Evolutionary conservation across 495 filamentous ascomycete species (phyloP), one percentile per base, ranked within the genome.

Genomic region (Aspergillus biplanus): DNA sequence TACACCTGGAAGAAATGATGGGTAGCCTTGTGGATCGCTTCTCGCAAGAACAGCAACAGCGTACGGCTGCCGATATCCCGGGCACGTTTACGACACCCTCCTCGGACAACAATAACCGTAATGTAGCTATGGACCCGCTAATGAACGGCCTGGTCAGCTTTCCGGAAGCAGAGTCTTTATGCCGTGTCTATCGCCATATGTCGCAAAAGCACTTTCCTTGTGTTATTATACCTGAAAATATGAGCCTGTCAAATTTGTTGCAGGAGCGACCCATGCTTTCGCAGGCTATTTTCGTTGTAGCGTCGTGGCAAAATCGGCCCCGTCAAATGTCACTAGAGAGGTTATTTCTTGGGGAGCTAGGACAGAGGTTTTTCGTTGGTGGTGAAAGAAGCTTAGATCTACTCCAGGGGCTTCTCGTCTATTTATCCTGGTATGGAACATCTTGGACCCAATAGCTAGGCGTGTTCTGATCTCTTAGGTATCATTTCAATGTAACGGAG

Each of bases 401-500:
- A 2, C 47, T 50, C 5, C 47, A 50, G 16, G 47, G 16, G 1
- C n/a, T 50, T 21, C 21, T 50, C 6, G 47, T 50, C 47, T 50
- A 12, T 18, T 27, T 50, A 11, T 27, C 47, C 0, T 50, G 47
- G 47, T 50, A 27, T 31, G 16, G 33, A 27, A 27, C 21, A 27
- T 27, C 21, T 27, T 27, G 21, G 21, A 27, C 21, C 21, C 21
- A 27, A 1, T 27, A 27, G 21, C 21, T 27, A 27, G 2, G 21
- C 21, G 21, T 35, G 27, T 34, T 55, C 52, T 34, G 9, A 52
- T 55, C 11, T 2, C 9, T 55, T 2, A 55, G 52, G 52, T 55
- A 55, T 34, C 52, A 55, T 32, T 55, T 55, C 52, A 55, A 55
- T 32, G 52, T 55, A 15, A 35, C 52, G 12, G 52, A 55, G 32